phyloP scores from a whole-genome alignment of 495 filamentous ascomycete genomes.

The Neurospora africana region DNA sequence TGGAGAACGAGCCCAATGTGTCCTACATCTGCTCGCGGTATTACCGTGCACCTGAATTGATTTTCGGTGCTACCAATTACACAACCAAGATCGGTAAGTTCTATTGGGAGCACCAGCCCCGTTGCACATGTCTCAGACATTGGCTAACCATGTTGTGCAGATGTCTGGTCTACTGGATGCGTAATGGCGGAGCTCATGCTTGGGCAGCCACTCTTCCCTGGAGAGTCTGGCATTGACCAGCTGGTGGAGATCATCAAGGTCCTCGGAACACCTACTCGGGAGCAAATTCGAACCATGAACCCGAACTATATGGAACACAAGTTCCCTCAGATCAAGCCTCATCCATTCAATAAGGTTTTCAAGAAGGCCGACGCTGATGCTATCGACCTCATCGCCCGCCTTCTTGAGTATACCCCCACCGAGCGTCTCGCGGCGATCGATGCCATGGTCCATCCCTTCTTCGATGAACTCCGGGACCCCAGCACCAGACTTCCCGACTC shows the following conservation, averaged over 20 bases:
- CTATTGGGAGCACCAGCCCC: neutral
- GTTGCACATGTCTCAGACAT: neutral
- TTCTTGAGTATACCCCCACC: constrained; percentile 95
- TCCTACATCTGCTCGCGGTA: constrained; percentile 99
- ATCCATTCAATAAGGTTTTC: constrained; percentile 98
- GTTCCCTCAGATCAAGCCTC: constrained; percentile 99
- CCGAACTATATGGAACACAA: constrained; percentile 99
- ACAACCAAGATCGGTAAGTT: constrained; percentile 95
- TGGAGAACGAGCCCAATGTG: constrained; percentile 98
- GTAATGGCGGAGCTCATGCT: constrained; percentile 99
- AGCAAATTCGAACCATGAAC: constrained; percentile 99
- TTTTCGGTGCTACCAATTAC: constrained; percentile 98
- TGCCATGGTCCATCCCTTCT: constrained; percentile 97
- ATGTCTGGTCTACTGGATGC: constrained; percentile 98
- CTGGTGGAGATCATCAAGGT: constrained; percentile 99
- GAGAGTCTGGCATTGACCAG: constrained; percentile 97
- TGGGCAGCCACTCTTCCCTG: constrained; percentile 96
- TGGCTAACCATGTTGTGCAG: constrained; percentile 35
- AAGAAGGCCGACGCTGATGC: constrained; percentile 84
- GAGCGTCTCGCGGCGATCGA: constrained; percentile 89
- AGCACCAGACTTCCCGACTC: constrained; percentile 85
- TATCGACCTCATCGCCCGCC: constrained; percentile 85
- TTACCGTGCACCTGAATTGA: constrained; percentile 94
- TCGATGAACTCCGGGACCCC: constrained; percentile 89
- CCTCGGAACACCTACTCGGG: constrained; percentile 90